Conservation (phyloP, 345 rosid species). For the Pelargonium nanum region DNA sequence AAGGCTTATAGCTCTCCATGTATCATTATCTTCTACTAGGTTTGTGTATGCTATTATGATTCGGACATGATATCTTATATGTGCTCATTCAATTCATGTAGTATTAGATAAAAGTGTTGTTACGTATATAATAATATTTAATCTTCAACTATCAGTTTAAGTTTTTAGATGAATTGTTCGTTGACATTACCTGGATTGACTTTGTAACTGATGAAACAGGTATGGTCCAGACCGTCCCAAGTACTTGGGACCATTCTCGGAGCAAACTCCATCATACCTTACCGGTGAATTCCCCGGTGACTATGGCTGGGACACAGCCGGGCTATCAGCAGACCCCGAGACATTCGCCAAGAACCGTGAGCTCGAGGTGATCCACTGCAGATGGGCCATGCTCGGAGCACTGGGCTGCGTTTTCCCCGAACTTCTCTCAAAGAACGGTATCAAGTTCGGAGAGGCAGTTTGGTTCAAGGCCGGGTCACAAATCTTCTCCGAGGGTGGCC, state of each 20-base stretch:
- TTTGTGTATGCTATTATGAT: too few species aligned
- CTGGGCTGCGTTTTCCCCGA: conserved; percentile 90
- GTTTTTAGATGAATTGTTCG: not conserved
- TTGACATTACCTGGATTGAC: not conserved
- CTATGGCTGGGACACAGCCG: conserved; percentile 99
- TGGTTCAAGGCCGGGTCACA: conserved; percentile 98
- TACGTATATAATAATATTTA: too few species aligned
- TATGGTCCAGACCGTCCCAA: conserved; percentile 99
- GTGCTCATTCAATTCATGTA: too few species aligned
- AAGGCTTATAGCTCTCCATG: too few species aligned
- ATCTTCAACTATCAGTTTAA: too few species aligned
- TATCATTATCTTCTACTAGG: too few species aligned
- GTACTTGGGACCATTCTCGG: conserved; percentile 92
- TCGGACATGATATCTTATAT: too few species aligned
- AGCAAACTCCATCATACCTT: conserved; percentile 85
- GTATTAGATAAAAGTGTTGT: too few species aligned
- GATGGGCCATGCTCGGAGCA: conserved; percentile 99
- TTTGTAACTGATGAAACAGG: conserved; percentile 28
- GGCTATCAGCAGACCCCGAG: conserved; percentile 89
- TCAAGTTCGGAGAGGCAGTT: conserved; percentile 80
- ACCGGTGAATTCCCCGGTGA: conserved; percentile 94
- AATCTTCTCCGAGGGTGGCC: conserved; percentile 91
- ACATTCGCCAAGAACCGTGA: conserved; percentile 96
- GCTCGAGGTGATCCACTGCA: conserved; percentile 87
- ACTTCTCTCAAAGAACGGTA: conserved; percentile 72